phyloP scores from a whole-genome alignment of 148 eudicot genomes.

The Vaccinium vitisidaea region DNA sequence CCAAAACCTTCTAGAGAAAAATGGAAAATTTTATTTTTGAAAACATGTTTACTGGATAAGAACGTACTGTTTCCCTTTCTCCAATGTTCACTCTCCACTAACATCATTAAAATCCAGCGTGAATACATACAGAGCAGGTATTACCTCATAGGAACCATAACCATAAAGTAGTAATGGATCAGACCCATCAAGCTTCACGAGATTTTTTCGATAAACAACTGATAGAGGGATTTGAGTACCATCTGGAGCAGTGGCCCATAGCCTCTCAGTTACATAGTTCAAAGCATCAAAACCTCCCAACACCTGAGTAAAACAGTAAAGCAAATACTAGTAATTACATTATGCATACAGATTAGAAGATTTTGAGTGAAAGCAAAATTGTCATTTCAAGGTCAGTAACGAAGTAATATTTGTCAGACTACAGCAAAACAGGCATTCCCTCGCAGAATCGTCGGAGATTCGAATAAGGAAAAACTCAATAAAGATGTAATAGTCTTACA shows the following conservation, averaged over 20 bases:
- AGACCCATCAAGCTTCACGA: constrained; percentile 90
- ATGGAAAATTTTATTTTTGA: background rate
- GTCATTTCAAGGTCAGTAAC: background rate
- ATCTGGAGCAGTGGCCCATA: constrained; percentile 83
- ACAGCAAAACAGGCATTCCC: background rate
- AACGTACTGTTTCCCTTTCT: background rate
- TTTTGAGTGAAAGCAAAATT: background rate
- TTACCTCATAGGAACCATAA: constrained; percentile 96
- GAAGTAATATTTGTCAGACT: background rate
- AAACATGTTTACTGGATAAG: background rate
- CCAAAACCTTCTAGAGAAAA: background rate
- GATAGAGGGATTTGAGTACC: constrained; percentile 81
- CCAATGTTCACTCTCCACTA: background rate
- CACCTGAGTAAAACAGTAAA: constrained; percentile 47
- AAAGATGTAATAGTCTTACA: background rate
- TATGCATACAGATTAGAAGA: background rate
- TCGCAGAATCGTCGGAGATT: background rate
- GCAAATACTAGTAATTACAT: background rate
- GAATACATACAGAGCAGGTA: background rate
- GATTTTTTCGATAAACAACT: constrained; percentile 64
- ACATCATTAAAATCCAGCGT: background rate
- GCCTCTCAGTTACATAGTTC: constrained; percentile 75
- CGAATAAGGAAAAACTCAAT: background rate
- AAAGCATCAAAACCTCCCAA: constrained; percentile 80
- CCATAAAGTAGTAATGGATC: constrained; percentile 80